A percentile compares a stretch with the other conserved stretches of the same genome.
phyloP scores from a whole-genome alignment of 345 rosid genomes.

The Eucalyptus cloeziana region DNA sequence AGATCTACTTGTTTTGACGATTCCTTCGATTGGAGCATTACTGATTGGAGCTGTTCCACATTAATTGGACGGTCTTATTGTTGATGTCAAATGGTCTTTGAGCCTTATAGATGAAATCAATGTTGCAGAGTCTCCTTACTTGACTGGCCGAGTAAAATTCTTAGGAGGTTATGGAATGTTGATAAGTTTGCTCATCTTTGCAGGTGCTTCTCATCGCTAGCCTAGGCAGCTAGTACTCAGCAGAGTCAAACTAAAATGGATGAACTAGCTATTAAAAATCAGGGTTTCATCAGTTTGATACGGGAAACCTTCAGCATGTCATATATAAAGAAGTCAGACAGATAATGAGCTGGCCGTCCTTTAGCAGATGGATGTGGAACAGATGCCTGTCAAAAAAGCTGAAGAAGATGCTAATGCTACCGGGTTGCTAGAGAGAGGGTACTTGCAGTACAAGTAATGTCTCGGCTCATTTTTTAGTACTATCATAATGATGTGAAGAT shows the following conservation, averaged over 20 bases:
- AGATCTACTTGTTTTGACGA: slow-evolving; percentile 42
- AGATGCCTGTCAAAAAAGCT: background rate
- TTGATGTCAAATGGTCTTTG: slow-evolving; percentile 18
- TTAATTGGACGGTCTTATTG: slow-evolving; percentile 36
- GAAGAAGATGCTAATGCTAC: background rate
- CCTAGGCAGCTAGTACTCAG: slow-evolving; percentile 7
- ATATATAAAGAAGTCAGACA: background rate
- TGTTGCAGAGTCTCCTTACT: no score
- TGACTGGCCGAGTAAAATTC: slow-evolving; percentile 21
- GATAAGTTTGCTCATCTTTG: slow-evolving; percentile 30
- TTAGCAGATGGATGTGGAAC: slow-evolving; percentile 1
- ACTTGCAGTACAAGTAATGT: slow-evolving; percentile 48
- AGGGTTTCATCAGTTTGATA: background rate
- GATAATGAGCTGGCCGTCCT: background rate
- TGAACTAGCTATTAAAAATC: background rate
- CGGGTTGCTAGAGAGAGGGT: slow-evolving; percentile 27
- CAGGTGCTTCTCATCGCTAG: slow-evolving; percentile 39
- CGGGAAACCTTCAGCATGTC: background rate
- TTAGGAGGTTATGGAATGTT: slow-evolving; percentile 3
- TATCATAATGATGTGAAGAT: slow-evolving; percentile 53
- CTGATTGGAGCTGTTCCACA: slow-evolving; percentile 50
- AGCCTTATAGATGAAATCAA: background rate
- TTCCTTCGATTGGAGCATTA: slow-evolving; percentile 43
- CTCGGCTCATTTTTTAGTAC: background rate
- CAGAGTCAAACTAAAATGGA: slow-evolving; percentile 3